These are phyloP conservation scores for Halenospora varia DNA, from an alignment of 495 filamentous ascomycete genomes.

Conservation along the genomic window DNA sequence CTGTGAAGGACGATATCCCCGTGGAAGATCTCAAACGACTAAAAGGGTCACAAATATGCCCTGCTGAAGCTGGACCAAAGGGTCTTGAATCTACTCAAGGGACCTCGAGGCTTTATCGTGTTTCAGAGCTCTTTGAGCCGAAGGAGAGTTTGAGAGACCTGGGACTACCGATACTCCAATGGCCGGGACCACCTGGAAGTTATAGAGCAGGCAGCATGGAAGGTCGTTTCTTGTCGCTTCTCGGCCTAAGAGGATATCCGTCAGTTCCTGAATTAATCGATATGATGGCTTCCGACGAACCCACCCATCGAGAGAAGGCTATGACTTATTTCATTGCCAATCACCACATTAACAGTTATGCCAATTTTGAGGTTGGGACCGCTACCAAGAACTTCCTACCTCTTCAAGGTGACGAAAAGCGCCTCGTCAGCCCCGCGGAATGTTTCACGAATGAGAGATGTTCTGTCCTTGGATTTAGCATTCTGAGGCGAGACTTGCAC, in stretches of 20 bases:
- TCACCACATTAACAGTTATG: slow-evolving; percentile 73
- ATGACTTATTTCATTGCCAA: slow-evolving; percentile 82
- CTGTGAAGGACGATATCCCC: slow-evolving; percentile 88
- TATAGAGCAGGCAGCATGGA: slow-evolving; percentile 61
- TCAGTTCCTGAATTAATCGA: slow-evolving; percentile 65
- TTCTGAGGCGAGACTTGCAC: slow-evolving; percentile 69
- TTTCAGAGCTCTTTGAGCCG: slow-evolving; percentile 84
- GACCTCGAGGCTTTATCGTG: slow-evolving; percentile 55
- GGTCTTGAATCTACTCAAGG: slow-evolving; percentile 36
- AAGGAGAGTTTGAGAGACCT: slow-evolving; percentile 64
- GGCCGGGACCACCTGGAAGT: slow-evolving; percentile 61
- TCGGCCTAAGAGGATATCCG: slow-evolving; percentile 70
- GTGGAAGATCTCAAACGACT: slow-evolving; percentile 75
- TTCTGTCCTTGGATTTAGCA: slow-evolving; percentile 70
- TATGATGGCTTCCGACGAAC: slow-evolving; percentile 67
- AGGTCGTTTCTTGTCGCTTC: slow-evolving; percentile 62
- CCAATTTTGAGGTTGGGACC: slow-evolving; percentile 47
- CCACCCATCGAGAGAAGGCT: slow-evolving; percentile 52
- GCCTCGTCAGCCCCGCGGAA: slow-evolving; percentile 63
- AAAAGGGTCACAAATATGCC: slow-evolving; percentile 71
- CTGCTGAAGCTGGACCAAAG: slow-evolving; percentile 60
- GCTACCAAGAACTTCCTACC: slow-evolving; percentile 68
- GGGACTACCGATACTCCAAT: slow-evolving; percentile 75
- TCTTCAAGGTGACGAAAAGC: slow-evolving; percentile 57
- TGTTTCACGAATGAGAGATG: slow-evolving; percentile 81